Evolutionary conservation across 2,329 filamentous ascomycete species (phyloP).

Genomic region (Trichocomaceae sp.): DNA sequence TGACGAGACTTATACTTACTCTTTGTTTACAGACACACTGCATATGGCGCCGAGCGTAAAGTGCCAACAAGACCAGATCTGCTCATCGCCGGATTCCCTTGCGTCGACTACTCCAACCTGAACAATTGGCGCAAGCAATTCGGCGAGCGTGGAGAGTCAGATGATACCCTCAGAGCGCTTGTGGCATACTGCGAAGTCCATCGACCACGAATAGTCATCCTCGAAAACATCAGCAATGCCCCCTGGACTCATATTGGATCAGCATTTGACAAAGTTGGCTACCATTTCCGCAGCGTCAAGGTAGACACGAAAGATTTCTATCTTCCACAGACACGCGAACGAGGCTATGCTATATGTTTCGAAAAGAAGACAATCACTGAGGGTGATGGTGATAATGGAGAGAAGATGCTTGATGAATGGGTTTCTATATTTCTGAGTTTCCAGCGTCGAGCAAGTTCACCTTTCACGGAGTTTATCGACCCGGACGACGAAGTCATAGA

Average conservation of each 20-base stretch:
- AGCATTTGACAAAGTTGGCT: slow-evolving; percentile 47
- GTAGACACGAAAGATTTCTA: slow-evolving; percentile 67
- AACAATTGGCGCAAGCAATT: slow-evolving; percentile 53
- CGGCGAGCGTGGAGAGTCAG: slow-evolving; percentile 56
- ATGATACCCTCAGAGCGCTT: slow-evolving; percentile 58
- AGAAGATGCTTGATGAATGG: slow-evolving; percentile 34
- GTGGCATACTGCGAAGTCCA: slow-evolving; percentile 50
- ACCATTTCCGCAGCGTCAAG: slow-evolving; percentile 44
- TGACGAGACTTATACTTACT: slow-evolving; percentile 5
- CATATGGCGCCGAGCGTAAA: slow-evolving; percentile 53
- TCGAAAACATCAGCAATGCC: slow-evolving; percentile 63
- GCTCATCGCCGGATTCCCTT: slow-evolving; percentile 66
- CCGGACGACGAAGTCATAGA: slow-evolving; percentile 49
- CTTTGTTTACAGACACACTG: slow-evolving; percentile 50
- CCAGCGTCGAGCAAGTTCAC: slow-evolving; percentile 53
- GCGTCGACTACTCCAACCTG: slow-evolving; percentile 64
- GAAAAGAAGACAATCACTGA: slow-evolving; percentile 25
- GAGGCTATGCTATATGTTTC: slow-evolving; percentile 57
- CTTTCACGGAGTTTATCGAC: slow-evolving; percentile 57
- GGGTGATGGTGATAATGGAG: slow-evolving; percentile 16
- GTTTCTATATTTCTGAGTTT: slow-evolving; percentile 40
- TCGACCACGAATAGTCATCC: slow-evolving; percentile 57
- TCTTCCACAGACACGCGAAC: slow-evolving; percentile 61
- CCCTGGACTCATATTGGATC: slow-evolving; percentile 52
- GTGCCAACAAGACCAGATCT: slow-evolving; percentile 58